Conservation (phyloP, 768 basidiomycete genomes). For the Leccinum incarnatum region DNA sequence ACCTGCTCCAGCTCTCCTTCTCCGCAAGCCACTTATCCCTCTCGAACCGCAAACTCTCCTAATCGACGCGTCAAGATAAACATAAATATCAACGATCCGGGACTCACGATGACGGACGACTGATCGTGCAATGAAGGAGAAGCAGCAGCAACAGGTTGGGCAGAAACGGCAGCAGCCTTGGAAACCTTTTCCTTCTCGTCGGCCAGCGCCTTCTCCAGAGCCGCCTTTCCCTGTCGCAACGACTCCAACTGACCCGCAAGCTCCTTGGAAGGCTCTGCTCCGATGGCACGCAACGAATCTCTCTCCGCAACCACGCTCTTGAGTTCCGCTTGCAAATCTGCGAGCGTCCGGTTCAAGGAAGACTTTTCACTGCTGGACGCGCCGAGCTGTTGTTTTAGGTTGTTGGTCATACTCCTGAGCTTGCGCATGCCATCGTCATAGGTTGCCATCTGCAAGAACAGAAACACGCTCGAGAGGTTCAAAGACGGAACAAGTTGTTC, state of each 20-base stretch:
- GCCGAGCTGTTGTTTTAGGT: slow-evolving; percentile 27
- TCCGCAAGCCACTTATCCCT: slow-evolving; percentile 61
- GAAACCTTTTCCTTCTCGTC: slow-evolving; percentile 39
- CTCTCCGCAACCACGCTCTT: slow-evolving; percentile 30
- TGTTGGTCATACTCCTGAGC: slow-evolving; percentile 28
- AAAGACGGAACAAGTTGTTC: background rate
- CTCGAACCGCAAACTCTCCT: slow-evolving; percentile 58
- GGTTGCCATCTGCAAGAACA: slow-evolving; percentile 34
- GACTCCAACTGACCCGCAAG: slow-evolving; percentile 35
- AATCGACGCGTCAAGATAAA: slow-evolving; percentile 1
- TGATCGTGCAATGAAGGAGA: slow-evolving; percentile 20
- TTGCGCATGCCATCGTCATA: slow-evolving; percentile 44
- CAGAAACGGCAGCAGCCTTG: slow-evolving; percentile 11
- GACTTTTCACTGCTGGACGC: slow-evolving; percentile 29
- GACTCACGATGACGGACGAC: slow-evolving; percentile 33
- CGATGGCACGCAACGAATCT: slow-evolving; percentile 24
- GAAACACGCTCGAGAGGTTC: background rate
- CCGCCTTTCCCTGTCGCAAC: slow-evolving; percentile 38
- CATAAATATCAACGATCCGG: background rate
- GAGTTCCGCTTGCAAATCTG: slow-evolving; percentile 25
- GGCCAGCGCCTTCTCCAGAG: slow-evolving; percentile 38
- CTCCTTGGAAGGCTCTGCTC: slow-evolving; percentile 25
- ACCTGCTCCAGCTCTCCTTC: slow-evolving; percentile 41
- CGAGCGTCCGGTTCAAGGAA: slow-evolving; percentile 26
- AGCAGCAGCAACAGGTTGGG: background rate